Conservation (phyloP, 345 rosid genomes). For the Euphorbia peplus region DNA sequence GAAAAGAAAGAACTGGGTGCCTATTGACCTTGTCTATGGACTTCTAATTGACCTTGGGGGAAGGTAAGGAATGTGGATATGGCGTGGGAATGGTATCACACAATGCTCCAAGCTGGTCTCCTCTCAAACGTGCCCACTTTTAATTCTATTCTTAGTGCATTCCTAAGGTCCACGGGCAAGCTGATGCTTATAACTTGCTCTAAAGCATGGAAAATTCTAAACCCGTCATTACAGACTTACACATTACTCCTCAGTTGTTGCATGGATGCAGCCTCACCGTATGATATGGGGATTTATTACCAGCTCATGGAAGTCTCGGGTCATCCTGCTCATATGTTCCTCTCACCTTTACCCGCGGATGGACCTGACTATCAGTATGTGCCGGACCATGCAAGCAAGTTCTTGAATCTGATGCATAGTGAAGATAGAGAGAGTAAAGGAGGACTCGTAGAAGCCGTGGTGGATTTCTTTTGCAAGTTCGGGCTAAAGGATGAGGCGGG, state of each 20-base stretch:
- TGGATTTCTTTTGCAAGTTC: conserved; percentile 85
- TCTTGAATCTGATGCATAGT: conserved; percentile 85
- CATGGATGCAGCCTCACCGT: conserved; percentile 63
- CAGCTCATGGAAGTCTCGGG: conserved; percentile 77
- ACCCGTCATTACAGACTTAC: conserved; percentile 79
- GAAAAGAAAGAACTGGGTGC: conserved; percentile 77
- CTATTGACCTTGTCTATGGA: conserved; percentile 90
- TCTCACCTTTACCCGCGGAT: conserved; percentile 68
- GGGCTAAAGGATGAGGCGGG: conserved; percentile 93
- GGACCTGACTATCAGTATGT: conserved; percentile 92
- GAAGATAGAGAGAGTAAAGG: conserved; percentile 98
- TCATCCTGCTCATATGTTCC: conserved; percentile 82
- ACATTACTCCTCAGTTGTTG: conserved; percentile 87
- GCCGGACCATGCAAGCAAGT: conserved; percentile 61
- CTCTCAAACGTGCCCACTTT: conserved; percentile 92
- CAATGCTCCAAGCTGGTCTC: conserved; percentile 75
- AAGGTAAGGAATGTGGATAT: conserved; percentile 80
- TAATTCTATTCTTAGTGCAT: conserved; percentile 88
- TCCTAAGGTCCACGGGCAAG: conserved; percentile 60
- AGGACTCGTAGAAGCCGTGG: conserved; percentile 84
- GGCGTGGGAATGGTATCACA: conserved; percentile 81
- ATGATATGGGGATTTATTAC: conserved; percentile 68
- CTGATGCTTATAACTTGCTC: conserved; percentile 72
- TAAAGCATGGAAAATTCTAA: conserved; percentile 60
- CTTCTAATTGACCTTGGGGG: conserved; percentile 94